phyloP scores from a whole-genome alignment of 31 red algal species.

The Odonthalia washingtoniensis region DNA sequence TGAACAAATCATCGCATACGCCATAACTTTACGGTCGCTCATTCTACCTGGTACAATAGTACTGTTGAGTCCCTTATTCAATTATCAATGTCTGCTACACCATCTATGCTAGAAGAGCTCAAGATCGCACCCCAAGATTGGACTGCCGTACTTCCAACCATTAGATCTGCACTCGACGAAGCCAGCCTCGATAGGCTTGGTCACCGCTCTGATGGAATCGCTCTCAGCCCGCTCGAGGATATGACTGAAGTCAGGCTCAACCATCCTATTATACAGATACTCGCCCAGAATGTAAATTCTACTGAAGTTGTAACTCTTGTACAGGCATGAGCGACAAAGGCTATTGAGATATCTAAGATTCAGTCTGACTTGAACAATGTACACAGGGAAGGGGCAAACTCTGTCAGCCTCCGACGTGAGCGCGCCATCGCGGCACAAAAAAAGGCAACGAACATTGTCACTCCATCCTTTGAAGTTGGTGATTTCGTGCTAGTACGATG shows the following conservation, averaged over 20 bases:
- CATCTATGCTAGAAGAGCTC: slow-evolving; percentile 35
- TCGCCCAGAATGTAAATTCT: neutral
- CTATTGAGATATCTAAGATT: no score
- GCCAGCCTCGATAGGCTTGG: slow-evolving; percentile 34
- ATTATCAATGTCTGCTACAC: neutral
- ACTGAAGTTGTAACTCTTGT: neutral
- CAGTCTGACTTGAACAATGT: no score
- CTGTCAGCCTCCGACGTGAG: no score
- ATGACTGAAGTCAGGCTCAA: neutral
- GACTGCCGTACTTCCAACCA: slow-evolving; percentile 12
- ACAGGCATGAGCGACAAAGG: no score
- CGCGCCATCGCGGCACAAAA: no score
- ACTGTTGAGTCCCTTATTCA: slow-evolving; percentile 40
- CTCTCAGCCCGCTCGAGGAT: neutral
- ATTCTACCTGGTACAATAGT: slow-evolving; percentile 35
- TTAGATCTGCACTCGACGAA: slow-evolving; percentile 43
- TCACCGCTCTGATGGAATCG: slow-evolving; percentile 13
- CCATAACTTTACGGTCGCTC: no score
- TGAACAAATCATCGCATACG: neutral
- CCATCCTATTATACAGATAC: neutral
- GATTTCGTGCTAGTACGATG: slow-evolving; percentile 41
- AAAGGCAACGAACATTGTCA: no score
- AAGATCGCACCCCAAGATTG: slow-evolving; percentile 48
- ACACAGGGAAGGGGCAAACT: no score
- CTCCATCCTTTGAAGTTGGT: slow-evolving; percentile 14